Evolutionary conservation across 352 stramenopile species (phyloP).

Genomic region (Phytophthora pinifolia): DNA sequence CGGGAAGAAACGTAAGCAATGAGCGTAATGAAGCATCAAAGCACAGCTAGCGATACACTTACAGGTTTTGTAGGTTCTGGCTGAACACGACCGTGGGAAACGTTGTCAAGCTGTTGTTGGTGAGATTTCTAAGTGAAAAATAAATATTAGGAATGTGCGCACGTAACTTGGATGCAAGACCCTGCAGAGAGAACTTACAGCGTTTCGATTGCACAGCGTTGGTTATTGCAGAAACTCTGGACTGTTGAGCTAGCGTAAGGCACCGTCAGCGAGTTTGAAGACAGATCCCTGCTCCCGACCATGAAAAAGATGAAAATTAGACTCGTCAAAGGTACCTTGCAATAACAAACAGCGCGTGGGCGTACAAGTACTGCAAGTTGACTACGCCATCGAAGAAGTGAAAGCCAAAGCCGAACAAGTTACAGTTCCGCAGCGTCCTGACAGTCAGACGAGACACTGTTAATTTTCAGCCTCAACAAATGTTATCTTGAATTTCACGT

Average conservation of each 20-base stretch:
- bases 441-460: slow-evolving; percentile 1
- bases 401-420: slow-evolving; percentile 35
- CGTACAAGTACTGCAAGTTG: slow-evolving; percentile 37
- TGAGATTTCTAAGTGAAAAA: slow-evolving; percentile 27
- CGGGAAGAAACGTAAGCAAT: neutral
- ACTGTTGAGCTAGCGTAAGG: slow-evolving; percentile 32
- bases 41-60: slow-evolving; percentile 1
- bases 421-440: slow-evolving; percentile 48
- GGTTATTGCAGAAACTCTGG: slow-evolving; percentile 22
- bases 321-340: too few species aligned
- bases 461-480: neutral
- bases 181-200: slow-evolving; percentile 34
- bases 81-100: slow-evolving; percentile 37
- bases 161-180: too few species aligned
- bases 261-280: slow-evolving; percentile 37
- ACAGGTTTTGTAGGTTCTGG: slow-evolving; percentile 32
- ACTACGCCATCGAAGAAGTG: slow-evolving; percentile 37
- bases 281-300: slow-evolving; percentile 35
- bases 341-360: neutral
- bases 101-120: slow-evolving; percentile 32
- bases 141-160: neutral
- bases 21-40: neutral
- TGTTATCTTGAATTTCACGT: neutral
- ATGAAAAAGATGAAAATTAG: neutral
- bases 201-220: slow-evolving; percentile 26